These are phyloP conservation scores for Hemileia vastatrix DNA, from an alignment of 1,284 basidiomycete species.

Conservation along the genomic window DNA sequence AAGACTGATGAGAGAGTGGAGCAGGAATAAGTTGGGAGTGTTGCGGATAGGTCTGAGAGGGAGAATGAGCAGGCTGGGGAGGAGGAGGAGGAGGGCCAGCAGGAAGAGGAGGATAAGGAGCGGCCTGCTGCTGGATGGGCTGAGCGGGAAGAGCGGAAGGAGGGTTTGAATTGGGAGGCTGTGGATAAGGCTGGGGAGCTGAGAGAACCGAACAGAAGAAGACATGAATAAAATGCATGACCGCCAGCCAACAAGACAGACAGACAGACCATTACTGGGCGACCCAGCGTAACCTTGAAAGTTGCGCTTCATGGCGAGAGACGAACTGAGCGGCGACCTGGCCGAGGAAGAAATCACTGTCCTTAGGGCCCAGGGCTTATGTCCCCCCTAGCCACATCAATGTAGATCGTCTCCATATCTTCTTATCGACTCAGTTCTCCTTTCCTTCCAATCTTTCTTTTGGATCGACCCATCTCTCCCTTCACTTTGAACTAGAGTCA, in stretches of 20 bases:
- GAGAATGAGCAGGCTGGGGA: background rate
- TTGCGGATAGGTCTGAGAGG: conserved; percentile 15
- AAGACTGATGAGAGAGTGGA: too few relatives aligned
- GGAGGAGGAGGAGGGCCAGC: conserved; percentile 16
- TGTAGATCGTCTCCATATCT: too few relatives aligned
- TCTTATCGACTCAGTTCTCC: too few relatives aligned
- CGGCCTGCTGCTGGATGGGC: too few relatives aligned
- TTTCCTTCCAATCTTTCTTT: too few relatives aligned
- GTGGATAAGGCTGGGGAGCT: background rate
- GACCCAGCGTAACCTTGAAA: conserved; percentile 20
- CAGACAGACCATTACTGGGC: conserved; percentile 6
- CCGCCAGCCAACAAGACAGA: background rate
- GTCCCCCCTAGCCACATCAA: too few relatives aligned
- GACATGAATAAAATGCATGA: too few relatives aligned
- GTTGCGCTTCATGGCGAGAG: conserved; percentile 14
- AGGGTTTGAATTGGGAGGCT: background rate
- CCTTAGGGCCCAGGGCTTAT: too few relatives aligned
- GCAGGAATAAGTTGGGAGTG: background rate
- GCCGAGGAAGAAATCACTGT: too few relatives aligned
- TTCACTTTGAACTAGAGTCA: too few relatives aligned
- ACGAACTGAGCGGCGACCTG: too few relatives aligned
- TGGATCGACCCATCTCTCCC: too few relatives aligned
- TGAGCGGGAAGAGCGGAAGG: background rate
- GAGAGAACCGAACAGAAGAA: background rate
- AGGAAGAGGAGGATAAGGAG: conserved; percentile 20